phyloP scores from a whole-genome alignment of 176 grass and related monocot genomes.

The Ampelocalamus luodianensis region DNA sequence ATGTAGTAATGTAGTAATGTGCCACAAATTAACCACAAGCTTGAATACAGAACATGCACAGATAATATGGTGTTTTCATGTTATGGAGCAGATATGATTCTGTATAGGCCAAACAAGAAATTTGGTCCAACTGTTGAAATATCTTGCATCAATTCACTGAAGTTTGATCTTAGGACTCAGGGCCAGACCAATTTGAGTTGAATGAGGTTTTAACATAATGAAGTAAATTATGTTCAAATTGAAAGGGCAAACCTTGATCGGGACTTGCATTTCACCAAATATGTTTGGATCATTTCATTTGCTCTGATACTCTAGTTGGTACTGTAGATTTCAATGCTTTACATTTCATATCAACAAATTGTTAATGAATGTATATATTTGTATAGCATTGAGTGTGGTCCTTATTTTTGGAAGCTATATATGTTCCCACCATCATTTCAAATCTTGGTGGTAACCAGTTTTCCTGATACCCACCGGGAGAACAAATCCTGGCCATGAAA shows the following conservation, averaged over 20 bases:
- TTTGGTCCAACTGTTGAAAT: background rate
- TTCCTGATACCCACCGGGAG: background rate
- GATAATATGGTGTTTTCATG: background rate
- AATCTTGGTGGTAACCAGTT: background rate
- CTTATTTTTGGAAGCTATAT: conserved; percentile 8
- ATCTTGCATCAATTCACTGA: conserved; percentile 3
- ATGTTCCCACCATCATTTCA: background rate
- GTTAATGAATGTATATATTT: background rate
- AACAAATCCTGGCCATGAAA: background rate
- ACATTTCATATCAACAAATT: background rate
- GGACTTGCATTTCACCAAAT: background rate
- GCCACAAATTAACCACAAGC: conserved; percentile 5
- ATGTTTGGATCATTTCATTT: conserved; percentile 30
- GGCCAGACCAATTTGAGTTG: background rate
- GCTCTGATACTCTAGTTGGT: conserved; percentile 20
- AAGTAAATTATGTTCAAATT: background rate
- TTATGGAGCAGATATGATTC: background rate
- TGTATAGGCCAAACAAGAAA: conserved; percentile 4
- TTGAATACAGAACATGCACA: conserved; percentile 4
- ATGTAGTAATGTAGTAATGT: background rate
- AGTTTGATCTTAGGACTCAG: background rate
- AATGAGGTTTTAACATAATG: background rate
- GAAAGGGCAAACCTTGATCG: conserved; percentile 9
- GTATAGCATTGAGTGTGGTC: background rate
- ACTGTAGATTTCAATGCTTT: conserved; percentile 15